phyloP scores from a whole-genome alignment of 768 basidiomycete species.

The Hygrophorus pudorinus region DNA sequence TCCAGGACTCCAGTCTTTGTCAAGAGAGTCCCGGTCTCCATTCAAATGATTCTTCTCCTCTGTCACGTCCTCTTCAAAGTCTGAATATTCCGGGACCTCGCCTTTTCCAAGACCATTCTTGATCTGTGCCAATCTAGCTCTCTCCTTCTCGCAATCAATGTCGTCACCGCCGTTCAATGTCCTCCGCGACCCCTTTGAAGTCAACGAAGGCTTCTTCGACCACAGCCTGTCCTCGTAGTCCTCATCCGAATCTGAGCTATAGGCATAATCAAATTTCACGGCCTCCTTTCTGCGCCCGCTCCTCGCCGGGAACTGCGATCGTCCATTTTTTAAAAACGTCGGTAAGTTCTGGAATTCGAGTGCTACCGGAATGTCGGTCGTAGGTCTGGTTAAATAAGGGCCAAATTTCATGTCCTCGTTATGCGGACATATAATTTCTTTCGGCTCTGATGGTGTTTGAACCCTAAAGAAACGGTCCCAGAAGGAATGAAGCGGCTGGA shows the following conservation, averaged over 20 bases:
- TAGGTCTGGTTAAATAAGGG: not conserved
- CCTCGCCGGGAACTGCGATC: slow-evolving; percentile 11
- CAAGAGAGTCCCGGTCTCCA: slow-evolving; percentile 44
- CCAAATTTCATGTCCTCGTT: slow-evolving; percentile 13
- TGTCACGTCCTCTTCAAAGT: slow-evolving; percentile 37
- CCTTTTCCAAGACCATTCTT: slow-evolving; percentile 12
- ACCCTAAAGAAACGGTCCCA: slow-evolving; percentile 40
- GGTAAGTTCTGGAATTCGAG: slow-evolving; percentile 15
- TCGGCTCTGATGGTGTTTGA: not conserved
- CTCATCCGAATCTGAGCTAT: slow-evolving; percentile 24
- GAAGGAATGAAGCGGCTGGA: slow-evolving; percentile 39
- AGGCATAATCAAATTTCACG: slow-evolving; percentile 18
- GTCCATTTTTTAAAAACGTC: slow-evolving; percentile 14
- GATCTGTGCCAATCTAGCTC: slow-evolving; percentile 25
- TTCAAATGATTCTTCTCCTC: slow-evolving; percentile 11
- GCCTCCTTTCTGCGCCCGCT: slow-evolving; percentile 14
- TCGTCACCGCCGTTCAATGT: slow-evolving; percentile 5
- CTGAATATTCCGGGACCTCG: slow-evolving; percentile 30
- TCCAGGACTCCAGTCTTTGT: not conserved
- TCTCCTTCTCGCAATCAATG: slow-evolving; percentile 32
- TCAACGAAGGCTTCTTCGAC: slow-evolving; percentile 7
- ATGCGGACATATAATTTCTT: slow-evolving; percentile 1
- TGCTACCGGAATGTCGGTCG: not conserved
- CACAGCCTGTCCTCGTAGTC: slow-evolving; percentile 16
- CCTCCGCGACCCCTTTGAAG: not conserved